phyloP scores from a whole-genome alignment of 768 basidiomycete genomes.

The Terana coerulea region DNA sequence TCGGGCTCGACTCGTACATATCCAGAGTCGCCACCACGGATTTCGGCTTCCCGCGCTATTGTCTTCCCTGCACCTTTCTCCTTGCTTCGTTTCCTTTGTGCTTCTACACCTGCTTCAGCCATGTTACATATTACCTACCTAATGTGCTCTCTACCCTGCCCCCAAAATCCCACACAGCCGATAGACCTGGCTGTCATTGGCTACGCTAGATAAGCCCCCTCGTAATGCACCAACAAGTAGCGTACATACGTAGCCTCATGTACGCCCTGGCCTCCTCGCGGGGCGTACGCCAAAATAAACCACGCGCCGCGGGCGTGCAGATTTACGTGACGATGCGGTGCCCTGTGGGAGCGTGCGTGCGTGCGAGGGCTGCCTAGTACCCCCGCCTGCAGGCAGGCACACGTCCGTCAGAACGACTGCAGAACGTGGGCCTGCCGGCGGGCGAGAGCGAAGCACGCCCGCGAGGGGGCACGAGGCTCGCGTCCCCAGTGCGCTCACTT shows the following conservation, averaged over 20 bases:
- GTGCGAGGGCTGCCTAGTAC: too few relatives aligned
- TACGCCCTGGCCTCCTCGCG: background rate
- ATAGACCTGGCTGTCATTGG: background rate
- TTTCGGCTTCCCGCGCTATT: background rate
- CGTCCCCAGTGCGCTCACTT: too few relatives aligned
- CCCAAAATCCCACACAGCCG: background rate
- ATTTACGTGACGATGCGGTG: background rate
- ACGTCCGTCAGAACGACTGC: too few relatives aligned
- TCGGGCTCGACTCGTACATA: slow-evolving; percentile 9
- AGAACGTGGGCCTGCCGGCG: too few relatives aligned
- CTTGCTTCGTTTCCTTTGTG: background rate
- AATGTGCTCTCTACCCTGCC: background rate
- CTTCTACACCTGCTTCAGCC: background rate
- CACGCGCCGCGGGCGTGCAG: background rate
- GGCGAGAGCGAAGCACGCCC: too few relatives aligned
- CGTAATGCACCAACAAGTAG: background rate
- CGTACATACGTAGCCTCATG: background rate
- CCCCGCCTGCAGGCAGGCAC: too few relatives aligned
- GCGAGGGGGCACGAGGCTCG: too few relatives aligned
- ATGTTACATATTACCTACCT: slow-evolving; percentile 1
- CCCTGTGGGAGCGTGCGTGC: background rate
- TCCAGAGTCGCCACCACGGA: slow-evolving; percentile 6
- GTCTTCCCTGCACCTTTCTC: background rate
- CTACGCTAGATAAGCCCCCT: background rate
- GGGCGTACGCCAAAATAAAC: slow-evolving; percentile 1